Evolutionary conservation across 2,329 filamentous ascomycete species (phyloP).

Genomic region (Periconia sp.): DNA sequence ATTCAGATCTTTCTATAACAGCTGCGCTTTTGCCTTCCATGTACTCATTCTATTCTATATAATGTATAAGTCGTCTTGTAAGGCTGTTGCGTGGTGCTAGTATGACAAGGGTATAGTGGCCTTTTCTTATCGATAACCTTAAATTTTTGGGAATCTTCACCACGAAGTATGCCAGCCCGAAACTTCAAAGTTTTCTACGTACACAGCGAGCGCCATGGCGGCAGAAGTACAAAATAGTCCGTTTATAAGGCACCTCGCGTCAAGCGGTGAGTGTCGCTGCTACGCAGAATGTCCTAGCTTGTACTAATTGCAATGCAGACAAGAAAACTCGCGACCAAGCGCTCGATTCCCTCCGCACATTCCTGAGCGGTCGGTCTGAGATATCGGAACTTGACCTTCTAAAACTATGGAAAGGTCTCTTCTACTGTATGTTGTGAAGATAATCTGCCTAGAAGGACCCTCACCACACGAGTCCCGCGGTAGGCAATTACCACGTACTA

Average conservation of each 20-base stretch:
- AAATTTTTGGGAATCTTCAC: too few species aligned
- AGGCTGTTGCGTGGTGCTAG: background rate
- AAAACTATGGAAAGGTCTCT: conserved; percentile 94
- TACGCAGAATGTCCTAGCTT: conserved; percentile 6
- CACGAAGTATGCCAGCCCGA: too few species aligned
- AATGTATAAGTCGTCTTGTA: too few species aligned
- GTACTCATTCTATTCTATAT: too few species aligned
- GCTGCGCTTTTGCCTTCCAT: too few species aligned
- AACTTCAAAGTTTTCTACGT: too few species aligned
- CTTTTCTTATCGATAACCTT: conserved; percentile 31
- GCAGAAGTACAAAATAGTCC: conserved; percentile 60
- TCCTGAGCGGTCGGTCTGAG: conserved; percentile 68
- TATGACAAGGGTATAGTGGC: background rate
- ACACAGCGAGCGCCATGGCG: conserved; percentile 40
- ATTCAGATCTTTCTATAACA: too few species aligned
- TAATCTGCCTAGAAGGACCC: background rate
- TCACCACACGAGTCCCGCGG: background rate
- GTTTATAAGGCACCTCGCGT: conserved; percentile 83
- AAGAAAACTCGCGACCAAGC: conserved; percentile 78
- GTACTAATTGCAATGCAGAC: too few species aligned
- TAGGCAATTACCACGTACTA: conserved; percentile 11
- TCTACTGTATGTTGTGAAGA: conserved; percentile 66
- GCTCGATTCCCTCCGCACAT: conserved; percentile 76
- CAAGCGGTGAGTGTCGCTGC: conserved; percentile 68
- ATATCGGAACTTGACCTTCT: conserved; percentile 75